These are phyloP conservation scores for Rosa lucieae DNA, from an alignment of 306 rosid genomes.

Conservation along the genomic window DNA sequence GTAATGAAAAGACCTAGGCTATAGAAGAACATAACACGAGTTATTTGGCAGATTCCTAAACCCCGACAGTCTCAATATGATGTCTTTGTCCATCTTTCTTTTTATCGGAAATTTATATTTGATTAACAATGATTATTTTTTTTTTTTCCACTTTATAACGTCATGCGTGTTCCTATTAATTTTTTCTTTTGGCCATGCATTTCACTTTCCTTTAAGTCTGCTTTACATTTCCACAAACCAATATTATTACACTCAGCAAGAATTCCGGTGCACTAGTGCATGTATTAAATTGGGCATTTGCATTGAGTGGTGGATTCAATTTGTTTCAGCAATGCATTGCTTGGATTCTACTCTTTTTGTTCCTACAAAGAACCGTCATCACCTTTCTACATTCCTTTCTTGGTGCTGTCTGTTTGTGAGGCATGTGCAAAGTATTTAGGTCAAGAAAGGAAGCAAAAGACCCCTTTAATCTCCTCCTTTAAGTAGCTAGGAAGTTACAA, in stretches of 20 bases:
- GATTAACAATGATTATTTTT: too few relatives aligned
- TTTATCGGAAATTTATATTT: too few relatives aligned
- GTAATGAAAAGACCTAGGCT: too few relatives aligned
- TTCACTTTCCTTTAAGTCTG: background rate
- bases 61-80: too few relatives aligned
- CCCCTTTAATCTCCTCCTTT: background rate
- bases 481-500: background rate
- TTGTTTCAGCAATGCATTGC: conserved; percentile 42
- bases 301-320: conserved; percentile 20
- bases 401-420: conserved; percentile 33
- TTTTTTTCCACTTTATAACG: background rate
- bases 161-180: background rate
- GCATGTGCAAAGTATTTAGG: conserved; percentile 2
- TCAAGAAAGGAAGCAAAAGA: conserved; percentile 12
- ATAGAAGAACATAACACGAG: too few relatives aligned
- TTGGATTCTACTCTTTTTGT: conserved; percentile 59
- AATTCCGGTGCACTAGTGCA: background rate
- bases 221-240: background rate
- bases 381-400: conserved; percentile 57
- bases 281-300: conserved; percentile 1
- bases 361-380: conserved; percentile 17
- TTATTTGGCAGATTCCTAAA: too few relatives aligned
- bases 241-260: background rate
- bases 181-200: background rate
- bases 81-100: too few relatives aligned